Evolutionary conservation across 2,329 filamentous ascomycete species (phyloP), one percentile per base, ranked within the genome.

Genomic region (Fusarium chlamydosporum): DNA sequence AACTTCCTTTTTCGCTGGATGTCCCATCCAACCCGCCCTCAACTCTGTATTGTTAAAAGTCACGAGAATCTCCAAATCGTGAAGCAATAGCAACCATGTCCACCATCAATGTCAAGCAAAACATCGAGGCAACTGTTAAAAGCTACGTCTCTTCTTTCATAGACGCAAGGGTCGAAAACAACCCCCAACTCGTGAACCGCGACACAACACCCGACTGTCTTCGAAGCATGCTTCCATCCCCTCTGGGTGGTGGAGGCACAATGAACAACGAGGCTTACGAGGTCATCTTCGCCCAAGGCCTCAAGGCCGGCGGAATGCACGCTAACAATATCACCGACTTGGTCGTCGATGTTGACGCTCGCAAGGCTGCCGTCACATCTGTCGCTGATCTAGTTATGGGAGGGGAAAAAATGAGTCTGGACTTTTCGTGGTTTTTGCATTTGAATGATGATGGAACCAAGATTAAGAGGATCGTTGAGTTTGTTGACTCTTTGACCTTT

Each of bases 401-500:
- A 2, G 61, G 66, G 0, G 56, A 69, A 10, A 47, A 46, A 1
- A 15, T 62, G 3, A 40, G 13, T 2, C 18, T 67, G 56, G 66
- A 69, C 7, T 61, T 62, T 20, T 43, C 48, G 0, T 69, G 67
- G 67, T 62, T 69, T 11, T 12, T 69, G 6, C 41, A 62, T 10
- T 58, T 69, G 0, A 69, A 51, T 3, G 50, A 63, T 0, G 48
- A 69, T 37, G 67, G 67, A 0, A 40, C 53, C 1, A 59, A 59
- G 27, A 51, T 69, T 4, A 58, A 42, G 5, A 69, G 52, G 23
- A 68, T 67, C 11, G 37, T 69, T 2, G 66, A 69, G 34, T 69
- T 69, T 48, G 63, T 68, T 2, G 65, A 69, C 5, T 45, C 38
- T 12, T 54, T 63, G 8, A 18, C 34, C 1, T 62, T 64, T 4